Percentiles rank a stretch among this genome's conserved stretches.
phyloP scores from a whole-genome alignment of 2,329 filamentous ascomycete species.

The Aspergillus japonicus region DNA sequence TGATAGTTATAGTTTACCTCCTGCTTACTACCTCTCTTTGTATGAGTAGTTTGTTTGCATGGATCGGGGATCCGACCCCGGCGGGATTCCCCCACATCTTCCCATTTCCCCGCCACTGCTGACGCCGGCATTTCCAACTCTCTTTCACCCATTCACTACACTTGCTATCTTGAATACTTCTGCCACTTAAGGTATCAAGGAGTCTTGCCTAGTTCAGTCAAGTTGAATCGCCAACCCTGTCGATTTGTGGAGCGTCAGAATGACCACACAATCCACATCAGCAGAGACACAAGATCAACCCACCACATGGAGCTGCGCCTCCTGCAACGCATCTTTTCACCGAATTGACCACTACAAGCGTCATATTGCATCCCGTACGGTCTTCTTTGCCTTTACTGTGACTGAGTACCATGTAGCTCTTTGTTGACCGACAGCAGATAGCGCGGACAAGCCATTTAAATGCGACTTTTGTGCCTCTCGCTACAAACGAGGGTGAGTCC shows the following conservation, averaged over 20 bases:
- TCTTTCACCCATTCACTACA: neutral
- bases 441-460: conserved; percentile 16
- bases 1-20: neutral
- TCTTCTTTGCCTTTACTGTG: too few species aligned
- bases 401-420: too few species aligned
- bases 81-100: neutral
- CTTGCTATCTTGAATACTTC: too few species aligned
- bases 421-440: conserved; percentile 18
- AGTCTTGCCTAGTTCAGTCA: too few species aligned
- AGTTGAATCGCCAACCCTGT: too few species aligned
- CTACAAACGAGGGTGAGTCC: conserved; percentile 29
- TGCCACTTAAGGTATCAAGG: too few species aligned
- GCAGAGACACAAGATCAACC: neutral
- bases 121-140: neutral
- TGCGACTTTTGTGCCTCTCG: conserved; percentile 27
- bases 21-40: too few species aligned
- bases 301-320: conserved; percentile 24
- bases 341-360: conserved; percentile 29
- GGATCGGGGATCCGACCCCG: neutral
- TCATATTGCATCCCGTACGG: conserved; percentile 27
- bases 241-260: neutral
- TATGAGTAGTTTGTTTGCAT: neutral
- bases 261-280: neutral
- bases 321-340: conserved; percentile 26
- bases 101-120: neutral